These are phyloP conservation scores for Xylariaceae sp. DNA, from an alignment of 2,329 filamentous ascomycete genomes.

Conservation along the genomic window DNA sequence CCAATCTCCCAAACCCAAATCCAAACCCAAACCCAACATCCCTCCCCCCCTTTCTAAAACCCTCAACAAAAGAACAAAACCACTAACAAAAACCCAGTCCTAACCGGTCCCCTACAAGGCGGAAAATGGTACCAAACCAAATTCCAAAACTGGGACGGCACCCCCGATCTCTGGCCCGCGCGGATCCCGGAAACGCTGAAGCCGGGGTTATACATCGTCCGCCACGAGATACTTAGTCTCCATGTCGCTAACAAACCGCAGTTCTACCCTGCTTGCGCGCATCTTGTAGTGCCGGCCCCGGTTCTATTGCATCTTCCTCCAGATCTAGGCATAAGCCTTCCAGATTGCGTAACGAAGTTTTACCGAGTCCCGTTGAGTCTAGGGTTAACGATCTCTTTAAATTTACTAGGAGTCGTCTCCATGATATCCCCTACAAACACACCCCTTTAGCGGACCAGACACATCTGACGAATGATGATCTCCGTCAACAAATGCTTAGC, in stretches of 20 bases:
- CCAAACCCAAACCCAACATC: too few species aligned
- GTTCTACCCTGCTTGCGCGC: slow-evolving; percentile 41
- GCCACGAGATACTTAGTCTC: slow-evolving; percentile 50
- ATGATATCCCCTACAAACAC: slow-evolving; percentile 76
- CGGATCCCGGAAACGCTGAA: slow-evolving; percentile 43
- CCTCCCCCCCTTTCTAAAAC: too few species aligned
- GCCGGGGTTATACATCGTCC: slow-evolving; percentile 47
- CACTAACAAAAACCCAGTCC: too few species aligned
- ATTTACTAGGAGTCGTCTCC: slow-evolving; percentile 73
- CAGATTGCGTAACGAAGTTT: slow-evolving; percentile 72
- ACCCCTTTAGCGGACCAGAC: slow-evolving; percentile 55
- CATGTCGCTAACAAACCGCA: slow-evolving; percentile 47
- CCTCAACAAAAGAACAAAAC: too few species aligned
- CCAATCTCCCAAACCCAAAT: neutral
- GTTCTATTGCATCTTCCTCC: slow-evolving; percentile 48
- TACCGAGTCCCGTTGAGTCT: slow-evolving; percentile 71
- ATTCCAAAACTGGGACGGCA: slow-evolving; percentile 39
- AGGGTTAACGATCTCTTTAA: slow-evolving; percentile 78
- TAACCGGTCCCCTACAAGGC: slow-evolving; percentile 33
- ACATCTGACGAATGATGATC: slow-evolving; percentile 68
- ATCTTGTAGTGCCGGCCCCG: slow-evolving; percentile 44
- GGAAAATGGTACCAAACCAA: slow-evolving; percentile 39
- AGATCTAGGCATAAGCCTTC: slow-evolving; percentile 54
- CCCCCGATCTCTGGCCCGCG: slow-evolving; percentile 41
- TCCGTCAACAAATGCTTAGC: slow-evolving; percentile 84